phyloP scores from a whole-genome alignment of 768 basidiomycete species.

The Sarcodon aspratus region DNA sequence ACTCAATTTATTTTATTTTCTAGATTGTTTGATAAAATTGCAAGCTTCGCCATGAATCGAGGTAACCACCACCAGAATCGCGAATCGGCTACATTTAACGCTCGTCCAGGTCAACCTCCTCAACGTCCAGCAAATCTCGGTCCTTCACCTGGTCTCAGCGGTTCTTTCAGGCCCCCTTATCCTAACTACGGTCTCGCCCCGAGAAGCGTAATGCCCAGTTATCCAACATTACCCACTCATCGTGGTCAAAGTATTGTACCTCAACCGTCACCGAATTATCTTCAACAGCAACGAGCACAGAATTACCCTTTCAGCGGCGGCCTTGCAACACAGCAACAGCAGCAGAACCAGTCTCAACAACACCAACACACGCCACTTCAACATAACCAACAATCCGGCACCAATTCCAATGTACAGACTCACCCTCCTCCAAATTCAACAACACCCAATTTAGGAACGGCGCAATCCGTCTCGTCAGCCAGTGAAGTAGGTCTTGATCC shows the following conservation, averaged over 20 bases:
- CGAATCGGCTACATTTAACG: conserved; percentile 2
- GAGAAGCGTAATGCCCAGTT: conserved; percentile 42
- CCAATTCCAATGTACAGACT: conserved; percentile 39
- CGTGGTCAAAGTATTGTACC: conserved; percentile 47
- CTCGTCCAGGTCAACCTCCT: conserved; percentile 58
- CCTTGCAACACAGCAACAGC: conserved; percentile 35
- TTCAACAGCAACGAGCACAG: conserved; percentile 57
- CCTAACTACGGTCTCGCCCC: conserved; percentile 52
- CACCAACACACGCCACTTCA: conserved; percentile 10
- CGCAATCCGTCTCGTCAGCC: conserved; percentile 51
- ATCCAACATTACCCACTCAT: conserved; percentile 50
- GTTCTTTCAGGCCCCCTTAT: conserved; percentile 48
- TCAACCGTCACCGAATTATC: conserved; percentile 50
- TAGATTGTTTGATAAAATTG: no score
- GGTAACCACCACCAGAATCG: conserved; percentile 10
- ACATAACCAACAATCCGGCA: conserved; percentile 30
- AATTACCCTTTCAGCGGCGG: conserved; percentile 56
- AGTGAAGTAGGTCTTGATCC: conserved; percentile 76
- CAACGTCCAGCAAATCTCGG: conserved; percentile 70
- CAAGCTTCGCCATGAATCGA: conserved; percentile 19
- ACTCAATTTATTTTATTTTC: no score
- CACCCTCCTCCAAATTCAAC: conserved; percentile 41
- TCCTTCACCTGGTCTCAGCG: conserved; percentile 48
- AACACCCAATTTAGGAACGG: conserved; percentile 28
- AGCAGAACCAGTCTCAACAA: conserved; percentile 26